Percentiles rank a stretch among this genome's conserved stretches.
Conservation (phyloP, 179 eudicot species). For the Silene noctiflora region DNA sequence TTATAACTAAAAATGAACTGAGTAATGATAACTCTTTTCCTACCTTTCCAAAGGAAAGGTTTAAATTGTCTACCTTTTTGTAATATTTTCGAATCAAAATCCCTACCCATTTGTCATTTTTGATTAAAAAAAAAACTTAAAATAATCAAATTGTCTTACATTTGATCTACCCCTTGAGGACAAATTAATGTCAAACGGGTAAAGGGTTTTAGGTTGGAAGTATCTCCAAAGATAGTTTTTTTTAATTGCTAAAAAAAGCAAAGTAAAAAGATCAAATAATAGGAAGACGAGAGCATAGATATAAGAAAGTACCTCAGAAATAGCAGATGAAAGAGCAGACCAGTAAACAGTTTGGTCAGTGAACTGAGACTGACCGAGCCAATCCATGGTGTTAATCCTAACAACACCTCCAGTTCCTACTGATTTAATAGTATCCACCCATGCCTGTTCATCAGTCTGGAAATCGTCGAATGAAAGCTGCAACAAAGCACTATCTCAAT, state of each 20-base stretch:
- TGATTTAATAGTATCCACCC: conserved; percentile 78
- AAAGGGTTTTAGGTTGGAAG: too few relatives aligned
- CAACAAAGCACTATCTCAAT: conserved; percentile 22
- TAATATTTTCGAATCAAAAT: too few relatives aligned
- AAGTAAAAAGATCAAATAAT: neutral
- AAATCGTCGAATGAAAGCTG: conserved; percentile 66
- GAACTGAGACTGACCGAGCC: conserved; percentile 88
- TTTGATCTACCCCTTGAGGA: too few relatives aligned
- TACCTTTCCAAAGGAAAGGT: neutral
- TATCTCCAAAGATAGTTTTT: too few relatives aligned
- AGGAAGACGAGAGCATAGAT: neutral
- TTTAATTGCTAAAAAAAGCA: too few relatives aligned
- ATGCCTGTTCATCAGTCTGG: conserved; percentile 90
- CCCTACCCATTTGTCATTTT: neutral
- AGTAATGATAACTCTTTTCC: neutral
- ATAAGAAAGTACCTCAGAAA: conserved; percentile 59
- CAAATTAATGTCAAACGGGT: too few relatives aligned
- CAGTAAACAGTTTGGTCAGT: conserved; percentile 53
- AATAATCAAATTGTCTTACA: too few relatives aligned
- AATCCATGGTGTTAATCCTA: conserved; percentile 83
- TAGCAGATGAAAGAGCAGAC: conserved; percentile 79
- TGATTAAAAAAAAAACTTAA: too few relatives aligned
- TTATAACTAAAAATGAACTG: too few relatives aligned
- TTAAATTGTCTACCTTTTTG: neutral
- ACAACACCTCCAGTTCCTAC: conserved; percentile 57